phyloP scores from a whole-genome alignment of 164 flowering plant species.

The Chloranthus sessilifolius region DNA sequence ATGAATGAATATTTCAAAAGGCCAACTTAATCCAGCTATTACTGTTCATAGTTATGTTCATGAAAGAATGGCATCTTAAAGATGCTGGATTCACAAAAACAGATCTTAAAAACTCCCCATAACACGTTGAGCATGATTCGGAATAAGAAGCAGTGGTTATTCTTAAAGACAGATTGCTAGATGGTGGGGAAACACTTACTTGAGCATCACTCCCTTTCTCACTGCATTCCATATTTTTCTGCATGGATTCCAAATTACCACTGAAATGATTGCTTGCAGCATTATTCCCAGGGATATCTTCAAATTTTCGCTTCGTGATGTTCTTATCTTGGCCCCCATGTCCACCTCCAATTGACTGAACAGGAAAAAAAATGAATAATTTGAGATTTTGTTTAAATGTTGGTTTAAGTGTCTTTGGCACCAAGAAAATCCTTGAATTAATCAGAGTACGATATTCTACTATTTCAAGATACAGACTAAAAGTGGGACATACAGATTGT shows the following conservation, averaged over 20 bases:
- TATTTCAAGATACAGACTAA: not conserved
- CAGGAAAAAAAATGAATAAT: slow-evolving; percentile 1
- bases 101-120: too few species aligned
- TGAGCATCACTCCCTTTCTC: slow-evolving; percentile 85
- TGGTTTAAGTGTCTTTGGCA: not conserved
- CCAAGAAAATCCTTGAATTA: not conserved
- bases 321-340: slow-evolving; percentile 29
- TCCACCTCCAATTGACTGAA: slow-evolving; percentile 26
- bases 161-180: not conserved
- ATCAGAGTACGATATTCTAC: too few species aligned
- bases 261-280: slow-evolving; percentile 52
- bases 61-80: too few species aligned
- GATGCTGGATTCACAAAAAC: too few species aligned
- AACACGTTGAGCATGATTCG: too few species aligned
- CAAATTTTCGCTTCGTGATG: slow-evolving; percentile 34
- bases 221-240: slow-evolving; percentile 35
- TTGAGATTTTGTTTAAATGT: not conserved
- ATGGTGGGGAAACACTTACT: slow-evolving; percentile 33
- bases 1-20: too few species aligned
- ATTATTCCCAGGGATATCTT: slow-evolving; percentile 44
- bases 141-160: slow-evolving; percentile 5
- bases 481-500: slow-evolving; percentile 53
- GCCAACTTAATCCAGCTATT: too few species aligned
- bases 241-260: slow-evolving; percentile 27
- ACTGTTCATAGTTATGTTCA: too few species aligned